phyloP scores from a whole-genome alignment of 2,329 filamentous ascomycete genomes.

The Sclerotinia nivalis region DNA sequence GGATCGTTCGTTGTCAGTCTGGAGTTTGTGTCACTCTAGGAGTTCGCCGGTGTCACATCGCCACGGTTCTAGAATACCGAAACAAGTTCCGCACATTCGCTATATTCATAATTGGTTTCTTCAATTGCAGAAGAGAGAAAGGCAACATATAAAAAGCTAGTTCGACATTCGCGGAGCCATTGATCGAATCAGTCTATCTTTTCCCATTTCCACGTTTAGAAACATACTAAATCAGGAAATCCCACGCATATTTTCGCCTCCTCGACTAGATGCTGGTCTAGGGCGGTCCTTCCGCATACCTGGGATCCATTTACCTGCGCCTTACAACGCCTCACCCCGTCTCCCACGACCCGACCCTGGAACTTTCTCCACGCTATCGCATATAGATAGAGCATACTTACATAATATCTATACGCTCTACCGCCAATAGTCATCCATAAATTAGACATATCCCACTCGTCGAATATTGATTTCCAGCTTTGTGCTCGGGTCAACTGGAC shows the following conservation, averaged over 20 bases:
- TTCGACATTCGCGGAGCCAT: neutral
- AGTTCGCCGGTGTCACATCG: neutral
- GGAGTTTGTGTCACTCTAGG: neutral
- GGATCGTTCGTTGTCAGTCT: neutral
- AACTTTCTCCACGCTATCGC: constrained; percentile 9
- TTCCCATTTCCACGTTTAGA: constrained; percentile 1
- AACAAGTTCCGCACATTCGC: neutral
- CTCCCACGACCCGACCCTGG: neutral
- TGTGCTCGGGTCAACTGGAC: constrained; percentile 8
- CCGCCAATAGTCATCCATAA: constrained; percentile 20
- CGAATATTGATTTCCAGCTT: neutral
- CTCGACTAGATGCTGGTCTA: constrained; percentile 13
- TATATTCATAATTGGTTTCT: neutral
- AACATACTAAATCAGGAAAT: neutral
- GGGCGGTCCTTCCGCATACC: constrained; percentile 8
- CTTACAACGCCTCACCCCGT: constrained; percentile 19
- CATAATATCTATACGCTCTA: constrained; percentile 6
- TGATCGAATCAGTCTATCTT: neutral
- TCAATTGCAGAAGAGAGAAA: neutral
- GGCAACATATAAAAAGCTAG: neutral
- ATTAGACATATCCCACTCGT: constrained; percentile 16
- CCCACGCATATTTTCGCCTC: neutral
- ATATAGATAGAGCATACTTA: constrained; percentile 12
- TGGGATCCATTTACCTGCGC: constrained; percentile 11
- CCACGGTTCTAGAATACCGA: neutral